A percentile compares a stretch with the other conserved stretches of the same genome.
These are phyloP conservation scores for Penicillium cosmopolitanum DNA, from an alignment of 495 filamentous ascomycete species.

Conservation along the genomic window DNA sequence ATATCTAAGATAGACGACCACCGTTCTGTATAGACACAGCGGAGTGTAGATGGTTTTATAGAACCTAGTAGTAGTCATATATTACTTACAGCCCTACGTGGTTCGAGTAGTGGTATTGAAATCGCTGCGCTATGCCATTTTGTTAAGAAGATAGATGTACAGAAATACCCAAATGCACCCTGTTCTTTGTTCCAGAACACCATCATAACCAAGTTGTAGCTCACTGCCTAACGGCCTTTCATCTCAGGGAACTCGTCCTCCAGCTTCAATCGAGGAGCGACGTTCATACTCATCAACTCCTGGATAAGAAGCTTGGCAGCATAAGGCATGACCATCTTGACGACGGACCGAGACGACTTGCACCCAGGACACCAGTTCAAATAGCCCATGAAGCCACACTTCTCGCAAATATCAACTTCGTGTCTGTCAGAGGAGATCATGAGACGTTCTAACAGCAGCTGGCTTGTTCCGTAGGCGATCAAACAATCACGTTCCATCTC, in stretches of 20 bases:
- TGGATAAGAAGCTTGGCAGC: slow-evolving; percentile 96
- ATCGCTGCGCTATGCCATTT: slow-evolving; percentile 41
- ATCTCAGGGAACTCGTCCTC: slow-evolving; percentile 86
- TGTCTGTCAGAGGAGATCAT: slow-evolving; percentile 93
- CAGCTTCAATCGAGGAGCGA: slow-evolving; percentile 80
- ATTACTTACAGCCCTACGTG: not conserved
- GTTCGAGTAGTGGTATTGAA: slow-evolving; percentile 9
- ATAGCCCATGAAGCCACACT: slow-evolving; percentile 93
- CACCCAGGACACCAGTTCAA: slow-evolving; percentile 91
- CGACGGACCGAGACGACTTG: slow-evolving; percentile 75
- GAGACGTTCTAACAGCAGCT: slow-evolving; percentile 88
- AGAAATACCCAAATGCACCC: slow-evolving; percentile 12
- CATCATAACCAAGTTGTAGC: slow-evolving; percentile 10
- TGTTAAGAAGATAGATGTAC: slow-evolving; percentile 24
- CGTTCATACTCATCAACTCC: slow-evolving; percentile 97
- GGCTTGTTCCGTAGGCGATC: slow-evolving; percentile 92
- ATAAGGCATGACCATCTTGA: slow-evolving; percentile 96
- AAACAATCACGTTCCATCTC: slow-evolving; percentile 99
- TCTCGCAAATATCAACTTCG: slow-evolving; percentile 88
- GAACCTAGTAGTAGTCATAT: too few species aligned
- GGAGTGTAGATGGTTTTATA: not conserved
- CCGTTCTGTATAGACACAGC: too few species aligned
- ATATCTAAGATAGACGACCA: too few species aligned
- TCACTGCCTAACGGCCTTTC: slow-evolving; percentile 37
- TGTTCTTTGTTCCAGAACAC: slow-evolving; percentile 21